Percentiles rank a stretch among this genome's conserved stretches.
These are phyloP conservation scores for Beauveria caledonica DNA, from an alignment of 2,329 filamentous ascomycete genomes.

Conservation along the genomic window DNA sequence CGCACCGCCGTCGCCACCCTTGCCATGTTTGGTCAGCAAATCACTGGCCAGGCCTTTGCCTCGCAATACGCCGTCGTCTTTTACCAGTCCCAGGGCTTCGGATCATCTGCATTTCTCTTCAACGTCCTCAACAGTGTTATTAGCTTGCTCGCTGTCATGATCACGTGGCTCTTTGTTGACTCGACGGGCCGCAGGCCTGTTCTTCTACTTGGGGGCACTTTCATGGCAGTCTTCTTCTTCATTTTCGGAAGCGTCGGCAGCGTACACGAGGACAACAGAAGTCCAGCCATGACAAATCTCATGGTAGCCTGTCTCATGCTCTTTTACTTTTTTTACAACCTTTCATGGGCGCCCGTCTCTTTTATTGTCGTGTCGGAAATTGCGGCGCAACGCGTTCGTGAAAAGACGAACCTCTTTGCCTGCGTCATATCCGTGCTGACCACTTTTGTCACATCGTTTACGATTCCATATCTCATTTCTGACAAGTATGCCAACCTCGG, in stretches of 20 bases:
- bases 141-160: constrained; percentile 12
- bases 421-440: constrained; percentile 22
- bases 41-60: constrained; percentile 24
- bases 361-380: constrained; percentile 22
- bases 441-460: constrained; percentile 27
- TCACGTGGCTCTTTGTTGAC: constrained; percentile 21
- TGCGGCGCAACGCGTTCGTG: constrained; percentile 20
- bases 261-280: not conserved
- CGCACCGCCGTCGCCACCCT: constrained; percentile 20
- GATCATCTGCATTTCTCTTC: constrained; percentile 18
- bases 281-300: constrained; percentile 3
- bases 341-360: constrained; percentile 22
- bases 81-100: constrained; percentile 22
- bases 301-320: constrained; percentile 22
- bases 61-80: constrained; percentile 24
- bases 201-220: constrained; percentile 18
- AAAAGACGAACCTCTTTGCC: constrained; percentile 24
- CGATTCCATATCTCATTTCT: constrained; percentile 29
- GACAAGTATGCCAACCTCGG: constrained; percentile 26
- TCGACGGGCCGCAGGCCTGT: constrained; percentile 19
- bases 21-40: constrained; percentile 25
- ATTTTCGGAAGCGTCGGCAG: constrained; percentile 17
- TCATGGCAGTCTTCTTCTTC: constrained; percentile 19
- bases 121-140: constrained; percentile 16
- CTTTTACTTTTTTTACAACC: constrained; percentile 18